phyloP scores from a whole-genome alignment of 306 rosid species.

The Prunus mongolica region DNA sequence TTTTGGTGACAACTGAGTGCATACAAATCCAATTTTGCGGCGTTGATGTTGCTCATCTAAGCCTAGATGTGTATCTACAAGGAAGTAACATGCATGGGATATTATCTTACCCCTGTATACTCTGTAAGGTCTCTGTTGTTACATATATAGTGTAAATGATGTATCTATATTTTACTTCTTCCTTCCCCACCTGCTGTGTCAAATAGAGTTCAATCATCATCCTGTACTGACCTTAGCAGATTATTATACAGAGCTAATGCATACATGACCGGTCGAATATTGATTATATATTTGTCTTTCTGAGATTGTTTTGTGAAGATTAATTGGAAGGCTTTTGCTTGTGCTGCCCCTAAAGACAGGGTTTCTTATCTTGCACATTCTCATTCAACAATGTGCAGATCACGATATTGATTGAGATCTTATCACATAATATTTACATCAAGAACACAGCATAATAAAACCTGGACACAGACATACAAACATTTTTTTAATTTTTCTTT shows the following conservation, averaged over 20 bases:
- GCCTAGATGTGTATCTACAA: constrained; percentile 1
- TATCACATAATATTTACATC: no score
- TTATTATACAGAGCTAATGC: background rate
- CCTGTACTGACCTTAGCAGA: background rate
- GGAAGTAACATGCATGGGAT: background rate
- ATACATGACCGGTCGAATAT: background rate
- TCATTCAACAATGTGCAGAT: no score
- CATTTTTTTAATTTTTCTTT: no score
- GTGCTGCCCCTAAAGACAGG: background rate
- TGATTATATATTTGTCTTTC: background rate
- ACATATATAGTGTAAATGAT: background rate
- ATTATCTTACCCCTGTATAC: background rate
- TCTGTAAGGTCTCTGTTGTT: background rate
- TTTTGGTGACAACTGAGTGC: background rate
- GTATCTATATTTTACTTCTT: background rate
- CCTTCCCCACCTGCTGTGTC: background rate
- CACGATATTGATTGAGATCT: no score
- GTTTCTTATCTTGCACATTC: no score
- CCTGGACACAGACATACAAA: background rate
- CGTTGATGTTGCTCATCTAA: background rate
- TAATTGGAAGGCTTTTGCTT: background rate
- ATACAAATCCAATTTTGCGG: background rate
- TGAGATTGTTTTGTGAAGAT: background rate
- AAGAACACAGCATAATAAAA: background rate
- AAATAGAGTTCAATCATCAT: background rate